Conservation (phyloP, 2,329 filamentous ascomycete genomes). For the Bipolaris bicolor region DNA sequence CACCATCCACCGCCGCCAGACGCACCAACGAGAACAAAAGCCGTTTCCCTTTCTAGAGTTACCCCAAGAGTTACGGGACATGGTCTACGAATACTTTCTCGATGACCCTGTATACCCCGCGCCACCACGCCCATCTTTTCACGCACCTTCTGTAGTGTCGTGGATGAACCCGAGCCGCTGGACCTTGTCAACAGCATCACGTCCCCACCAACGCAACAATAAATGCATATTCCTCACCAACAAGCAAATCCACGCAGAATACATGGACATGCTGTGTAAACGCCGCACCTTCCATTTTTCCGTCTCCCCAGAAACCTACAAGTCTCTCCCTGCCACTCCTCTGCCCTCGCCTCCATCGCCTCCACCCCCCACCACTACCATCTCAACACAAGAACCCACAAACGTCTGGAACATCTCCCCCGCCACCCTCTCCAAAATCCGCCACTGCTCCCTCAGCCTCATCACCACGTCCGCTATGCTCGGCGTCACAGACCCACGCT, state of each 20-base stretch:
- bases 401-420: slow-evolving; percentile 39
- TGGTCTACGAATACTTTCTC: slow-evolving; percentile 41
- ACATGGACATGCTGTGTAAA: slow-evolving; percentile 43
- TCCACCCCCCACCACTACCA: not conserved
- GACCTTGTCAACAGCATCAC: slow-evolving; percentile 5
- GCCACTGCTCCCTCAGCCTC: slow-evolving; percentile 39
- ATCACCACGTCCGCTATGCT: slow-evolving; percentile 46
- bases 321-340: slow-evolving; percentile 4
- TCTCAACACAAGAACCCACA: slow-evolving; percentile 4
- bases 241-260: slow-evolving; percentile 45
- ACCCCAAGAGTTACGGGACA: slow-evolving; percentile 42
- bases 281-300: slow-evolving; percentile 40
- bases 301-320: slow-evolving; percentile 42
- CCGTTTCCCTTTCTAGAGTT: slow-evolving; percentile 41
- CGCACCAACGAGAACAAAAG: slow-evolving; percentile 24
- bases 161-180: slow-evolving; percentile 27
- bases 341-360: not conserved
- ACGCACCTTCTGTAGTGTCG: slow-evolving; percentile 11
- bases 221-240: slow-evolving; percentile 41
- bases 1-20: slow-evolving; percentile 24
- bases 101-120: slow-evolving; percentile 41
- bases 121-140: slow-evolving; percentile 18
- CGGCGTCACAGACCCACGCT: slow-evolving; percentile 44
- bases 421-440: slow-evolving; percentile 29
- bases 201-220: slow-evolving; percentile 16